Evolutionary conservation across 2,329 filamentous ascomycete species (phyloP), one percentile per base, ranked within the genome.

Genomic region (Pseudogymnoascus sp.): DNA sequence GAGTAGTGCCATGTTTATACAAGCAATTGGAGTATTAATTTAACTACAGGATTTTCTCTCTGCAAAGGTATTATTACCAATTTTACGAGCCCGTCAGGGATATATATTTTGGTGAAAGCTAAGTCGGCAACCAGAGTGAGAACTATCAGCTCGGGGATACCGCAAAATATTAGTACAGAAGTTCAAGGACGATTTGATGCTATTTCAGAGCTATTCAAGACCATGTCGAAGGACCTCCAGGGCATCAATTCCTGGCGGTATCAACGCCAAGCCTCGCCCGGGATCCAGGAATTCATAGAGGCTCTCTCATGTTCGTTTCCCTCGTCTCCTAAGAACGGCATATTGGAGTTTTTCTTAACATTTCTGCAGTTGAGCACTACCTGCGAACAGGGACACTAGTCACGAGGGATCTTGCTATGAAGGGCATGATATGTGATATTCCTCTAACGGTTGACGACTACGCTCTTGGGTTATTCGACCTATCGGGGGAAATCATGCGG

Each of bases 401-500:
- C 66, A 82, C 85, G 0, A 83, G 82, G 8, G 78, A 83, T 0
- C 82, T 90, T 61, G 80, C 88, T 0, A 73, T 78, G 30, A 74
- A 69, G 0, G 74, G 76, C 2, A 72, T 86, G 6, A 66, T 71
- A 6, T 72, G 75, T 0, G 80, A 78, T 1, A 80, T 97, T 2
- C 69, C 78, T 0, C 78, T 97, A 18, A 90, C 89, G 1, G 80
- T 86, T 25, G 85, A 93, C 61, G 94, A 99, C 74, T 97, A 96
- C 71, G 76, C 96, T 62, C 87, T 94, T 64, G 94, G 93, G 7
- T 76, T 99, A 2, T 97, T 96, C 70, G 94, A 99, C 73, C 82
- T 97, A 67, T 92, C 92, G 1, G 94, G 94, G 38, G 94, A 99
- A 77, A 80, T 97, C 78, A 99, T 99, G 94, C 84, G 92, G 30